Conservation (phyloP, 2,329 filamentous ascomycete genomes). For the Ustilaginoidea virens region DNA sequence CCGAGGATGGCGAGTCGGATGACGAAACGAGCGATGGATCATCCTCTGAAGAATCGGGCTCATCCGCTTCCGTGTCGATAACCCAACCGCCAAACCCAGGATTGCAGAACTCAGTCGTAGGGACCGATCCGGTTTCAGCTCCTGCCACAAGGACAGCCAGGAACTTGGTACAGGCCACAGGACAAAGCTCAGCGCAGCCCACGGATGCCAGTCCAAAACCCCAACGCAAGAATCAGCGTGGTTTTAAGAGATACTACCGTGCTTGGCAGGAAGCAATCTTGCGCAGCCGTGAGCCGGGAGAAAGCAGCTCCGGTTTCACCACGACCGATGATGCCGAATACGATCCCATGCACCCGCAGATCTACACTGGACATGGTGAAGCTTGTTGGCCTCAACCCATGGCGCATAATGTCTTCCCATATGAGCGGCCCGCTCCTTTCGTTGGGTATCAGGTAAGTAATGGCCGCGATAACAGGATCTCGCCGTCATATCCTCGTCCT, state of each 20-base stretch:
- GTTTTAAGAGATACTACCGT: conserved; percentile 32
- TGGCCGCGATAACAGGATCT: conserved; percentile 1
- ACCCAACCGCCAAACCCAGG: conserved; percentile 6
- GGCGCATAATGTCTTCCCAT: conserved; percentile 2
- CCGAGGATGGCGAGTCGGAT: conserved; percentile 30
- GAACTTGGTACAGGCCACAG: conserved; percentile 4
- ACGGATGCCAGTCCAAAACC: conserved; percentile 6
- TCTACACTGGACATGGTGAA: conserved; percentile 2
- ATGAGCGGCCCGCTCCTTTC: conserved; percentile 1
- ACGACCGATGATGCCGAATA: conserved; percentile 5
- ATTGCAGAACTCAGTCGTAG: neutral
- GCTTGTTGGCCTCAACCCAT: conserved; percentile 2
- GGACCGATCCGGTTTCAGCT: conserved; percentile 3
- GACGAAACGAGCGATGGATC: conserved; percentile 19
- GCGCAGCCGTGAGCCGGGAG: conserved; percentile 12
- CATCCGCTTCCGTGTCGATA: conserved; percentile 7
- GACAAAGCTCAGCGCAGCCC: conserved; percentile 10
- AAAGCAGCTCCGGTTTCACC: conserved; percentile 8
- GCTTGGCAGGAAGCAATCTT: conserved; percentile 25
- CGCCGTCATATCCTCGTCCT: conserved; percentile 3
- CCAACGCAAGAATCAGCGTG: conserved; percentile 23
- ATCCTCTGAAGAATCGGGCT: conserved; percentile 13
- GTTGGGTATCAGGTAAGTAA: conserved; percentile 4
- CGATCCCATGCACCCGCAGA: conserved; percentile 2
- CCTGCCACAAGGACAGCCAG: neutral